Conservation (phyloP, 176 grass and related monocot genomes). For the Panicum miliaceum region DNA sequence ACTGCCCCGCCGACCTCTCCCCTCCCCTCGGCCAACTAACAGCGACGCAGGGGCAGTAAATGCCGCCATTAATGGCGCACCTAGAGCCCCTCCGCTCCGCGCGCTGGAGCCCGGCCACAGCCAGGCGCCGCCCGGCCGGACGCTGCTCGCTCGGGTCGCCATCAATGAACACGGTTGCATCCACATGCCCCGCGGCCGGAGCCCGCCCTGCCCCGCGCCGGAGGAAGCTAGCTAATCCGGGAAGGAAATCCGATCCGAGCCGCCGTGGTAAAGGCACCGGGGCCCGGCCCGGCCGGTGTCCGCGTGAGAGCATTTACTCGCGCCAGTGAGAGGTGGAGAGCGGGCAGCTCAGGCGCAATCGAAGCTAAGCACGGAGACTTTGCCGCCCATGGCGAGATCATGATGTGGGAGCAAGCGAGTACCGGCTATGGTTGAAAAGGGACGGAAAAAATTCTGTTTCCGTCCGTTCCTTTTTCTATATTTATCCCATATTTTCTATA, state of each 20-base stretch:
- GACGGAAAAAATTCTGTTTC: not conserved
- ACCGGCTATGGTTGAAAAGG: no score
- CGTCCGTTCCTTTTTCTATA: no score
- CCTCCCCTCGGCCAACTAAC: slow-evolving; percentile 14
- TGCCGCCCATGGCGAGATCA: not conserved
- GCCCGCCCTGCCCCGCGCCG: not conserved
- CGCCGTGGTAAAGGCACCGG: not conserved
- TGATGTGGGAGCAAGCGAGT: no score
- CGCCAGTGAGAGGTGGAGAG: not conserved
- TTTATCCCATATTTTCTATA: no score
- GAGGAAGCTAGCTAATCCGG: not conserved
- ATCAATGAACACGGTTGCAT: slow-evolving; percentile 16
- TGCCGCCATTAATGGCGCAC: slow-evolving; percentile 43
- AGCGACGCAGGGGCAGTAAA: slow-evolving; percentile 33
- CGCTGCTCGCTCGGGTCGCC: not conserved
- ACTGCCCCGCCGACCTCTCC: slow-evolving; percentile 6
- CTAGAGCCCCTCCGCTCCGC: not conserved
- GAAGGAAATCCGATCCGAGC: not conserved
- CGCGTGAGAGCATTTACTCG: slow-evolving; percentile 11
- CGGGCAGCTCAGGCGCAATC: not conserved
- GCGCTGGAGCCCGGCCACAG: not conserved
- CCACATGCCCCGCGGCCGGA: not conserved
- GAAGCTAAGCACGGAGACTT: not conserved
- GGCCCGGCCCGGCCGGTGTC: not conserved
- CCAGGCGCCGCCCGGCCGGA: not conserved